Evolutionary conservation across 202 grass and related monocot species (phyloP).

Genomic region (Alloteropsis angusta): DNA sequence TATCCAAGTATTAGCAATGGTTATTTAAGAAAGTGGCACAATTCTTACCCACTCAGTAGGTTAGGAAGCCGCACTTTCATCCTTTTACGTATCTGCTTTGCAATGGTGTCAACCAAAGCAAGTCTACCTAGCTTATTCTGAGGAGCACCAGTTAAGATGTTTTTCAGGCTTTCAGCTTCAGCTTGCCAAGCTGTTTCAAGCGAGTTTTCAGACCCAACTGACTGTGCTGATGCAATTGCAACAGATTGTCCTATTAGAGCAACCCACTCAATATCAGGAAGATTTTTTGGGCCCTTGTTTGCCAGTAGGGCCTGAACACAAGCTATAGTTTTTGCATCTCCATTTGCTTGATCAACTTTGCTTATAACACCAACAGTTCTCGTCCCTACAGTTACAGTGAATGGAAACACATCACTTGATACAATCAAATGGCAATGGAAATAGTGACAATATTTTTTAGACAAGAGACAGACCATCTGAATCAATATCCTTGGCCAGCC

Average conservation of each 20-base stretch:
- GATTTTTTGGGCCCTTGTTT: constrained; percentile 54
- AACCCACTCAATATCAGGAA: constrained; percentile 64
- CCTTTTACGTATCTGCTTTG: constrained; percentile 62
- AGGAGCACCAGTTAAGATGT: constrained; percentile 51
- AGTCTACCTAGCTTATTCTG: constrained; percentile 57
- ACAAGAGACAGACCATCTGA: constrained; percentile 49
- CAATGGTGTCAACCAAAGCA: constrained; percentile 57
- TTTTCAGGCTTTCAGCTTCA: constrained; percentile 69
- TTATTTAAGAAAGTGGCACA: background rate
- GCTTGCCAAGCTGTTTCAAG: constrained; percentile 68
- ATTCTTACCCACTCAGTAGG: constrained; percentile 62
- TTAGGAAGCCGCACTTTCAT: constrained; percentile 76
- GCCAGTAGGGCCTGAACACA: constrained; percentile 59
- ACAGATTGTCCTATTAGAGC: constrained; percentile 71
- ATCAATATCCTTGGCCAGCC: constrained; percentile 71
- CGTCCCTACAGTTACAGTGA: constrained; percentile 38
- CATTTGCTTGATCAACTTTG: constrained; percentile 70
- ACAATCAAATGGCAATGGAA: background rate
- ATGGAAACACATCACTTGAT: constrained; percentile 4
- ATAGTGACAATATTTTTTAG: background rate
- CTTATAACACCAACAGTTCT: constrained; percentile 68
- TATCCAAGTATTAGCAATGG: background rate
- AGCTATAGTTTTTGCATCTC: constrained; percentile 59
- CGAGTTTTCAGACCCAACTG: constrained; percentile 58
- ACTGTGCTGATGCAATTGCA: constrained; percentile 56